Evolutionary conservation across 305 asterid species (phyloP), one percentile per base, ranked within the genome.

Genomic region (Rubia peregrina): DNA sequence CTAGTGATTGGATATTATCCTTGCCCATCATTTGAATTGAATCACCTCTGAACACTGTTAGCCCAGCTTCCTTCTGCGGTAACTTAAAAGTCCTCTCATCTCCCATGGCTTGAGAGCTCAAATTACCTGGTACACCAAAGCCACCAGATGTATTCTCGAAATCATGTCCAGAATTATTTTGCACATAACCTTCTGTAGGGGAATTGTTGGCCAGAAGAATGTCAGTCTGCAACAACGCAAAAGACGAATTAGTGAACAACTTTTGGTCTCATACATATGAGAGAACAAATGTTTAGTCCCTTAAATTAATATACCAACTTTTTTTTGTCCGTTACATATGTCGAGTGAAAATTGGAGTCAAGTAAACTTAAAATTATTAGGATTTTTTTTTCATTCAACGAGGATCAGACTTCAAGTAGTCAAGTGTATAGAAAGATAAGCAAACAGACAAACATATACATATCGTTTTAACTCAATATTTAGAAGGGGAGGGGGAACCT

Each of bases 1-100:
- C 91, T 72, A 86, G 89, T 65, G 88, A 61, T 74, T 81, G 87
- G 80, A 83, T 67, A 73, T 81, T 73, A 42, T 83, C 85, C 49
- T 77, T 59, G 68, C 51, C 79, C 80, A 53, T 65, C 72, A 74
- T 74, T 71, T 71, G 70, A 71, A 71, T 41, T 69, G 76, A 63
- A 74, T 76, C 82, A 73, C 56, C 75, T 57, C 67, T 80, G 62
- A 75, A 79, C 46, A 74, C 70, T 60, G 82, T 38, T 65, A 68
- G 63, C 78, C 79, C 80, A 70, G 87, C 76, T 72, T 73, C 74
- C 76, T 76, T 68, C 41, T 71, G 73, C 55, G 73, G 87, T 6
- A 84, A 67, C 71, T 69, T 76, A 65, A 74, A 78, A 70, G 65
- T 72, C 46, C 60, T 61, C 61, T 77, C 80, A 61, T 30, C 69